These are phyloP conservation scores for Boletellus ananiceps DNA, from an alignment of 768 basidiomycete species.

Conservation along the genomic window DNA sequence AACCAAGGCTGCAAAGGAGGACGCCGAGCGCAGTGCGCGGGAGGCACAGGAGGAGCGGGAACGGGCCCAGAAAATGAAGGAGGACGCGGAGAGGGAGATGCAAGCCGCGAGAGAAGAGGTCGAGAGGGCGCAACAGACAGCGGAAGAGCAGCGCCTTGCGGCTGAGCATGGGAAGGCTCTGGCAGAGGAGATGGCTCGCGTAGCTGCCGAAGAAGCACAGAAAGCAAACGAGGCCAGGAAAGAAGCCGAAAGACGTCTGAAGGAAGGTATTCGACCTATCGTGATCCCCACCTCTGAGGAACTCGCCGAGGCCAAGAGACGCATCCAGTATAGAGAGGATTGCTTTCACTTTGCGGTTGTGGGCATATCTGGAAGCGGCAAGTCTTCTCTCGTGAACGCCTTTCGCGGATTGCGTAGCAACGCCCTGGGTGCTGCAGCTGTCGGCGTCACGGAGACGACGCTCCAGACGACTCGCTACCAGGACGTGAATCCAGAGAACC, in stretches of 20 bases:
- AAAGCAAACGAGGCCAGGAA: conserved; percentile 15
- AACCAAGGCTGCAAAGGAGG: conserved; percentile 9
- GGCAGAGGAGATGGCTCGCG: conserved; percentile 8
- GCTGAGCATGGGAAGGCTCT: conserved; percentile 14
- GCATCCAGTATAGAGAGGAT: too few species aligned
- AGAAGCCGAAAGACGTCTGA: conserved; percentile 13
- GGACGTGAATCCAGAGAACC: conserved; percentile 11
- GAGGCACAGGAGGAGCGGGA: conserved; percentile 15
- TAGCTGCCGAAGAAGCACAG: conserved; percentile 15
- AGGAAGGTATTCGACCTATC: conserved; percentile 23
- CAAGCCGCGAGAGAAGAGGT: conserved; percentile 12
- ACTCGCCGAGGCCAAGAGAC: too few species aligned
- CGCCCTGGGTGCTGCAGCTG: too few species aligned
- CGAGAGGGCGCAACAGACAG: conserved; percentile 7
- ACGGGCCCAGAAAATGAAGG: conserved; percentile 8
- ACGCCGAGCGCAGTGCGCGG: conserved; percentile 6
- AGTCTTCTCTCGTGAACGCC: too few species aligned
- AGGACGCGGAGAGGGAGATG: conserved; percentile 16
- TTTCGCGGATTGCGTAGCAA: too few species aligned
- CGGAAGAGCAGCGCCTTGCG: conserved; percentile 15
- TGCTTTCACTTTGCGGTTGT: too few species aligned
- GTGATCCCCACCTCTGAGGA: conserved; percentile 12
- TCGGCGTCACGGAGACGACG: too few species aligned
- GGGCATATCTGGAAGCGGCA: too few species aligned
- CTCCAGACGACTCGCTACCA: conserved; percentile 13